Percentiles rank a stretch among this genome's conserved stretches.
Evolutionary conservation across 2,329 filamentous ascomycete genomes (phyloP).

Genomic region (Ceratocystis ficicola): DNA sequence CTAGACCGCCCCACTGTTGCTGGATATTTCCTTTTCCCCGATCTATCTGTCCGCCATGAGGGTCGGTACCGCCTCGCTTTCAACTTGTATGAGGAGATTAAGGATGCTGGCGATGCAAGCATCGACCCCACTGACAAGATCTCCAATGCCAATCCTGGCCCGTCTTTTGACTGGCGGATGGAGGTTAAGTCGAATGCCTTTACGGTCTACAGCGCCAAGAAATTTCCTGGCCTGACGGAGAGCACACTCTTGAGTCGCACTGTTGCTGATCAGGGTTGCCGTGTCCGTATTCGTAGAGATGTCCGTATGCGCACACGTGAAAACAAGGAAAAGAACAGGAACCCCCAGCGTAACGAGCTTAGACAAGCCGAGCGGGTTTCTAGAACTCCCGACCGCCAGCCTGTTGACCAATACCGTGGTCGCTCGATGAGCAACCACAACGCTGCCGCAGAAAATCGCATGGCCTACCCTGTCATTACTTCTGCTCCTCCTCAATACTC

Average conservation of each 20-base stretch:
- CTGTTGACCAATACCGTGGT: slow-evolving; percentile 32
- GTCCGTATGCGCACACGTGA: slow-evolving; percentile 82
- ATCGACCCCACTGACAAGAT: slow-evolving; percentile 33
- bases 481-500: slow-evolving; percentile 12
- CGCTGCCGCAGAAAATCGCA: slow-evolving; percentile 27
- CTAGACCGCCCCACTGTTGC: slow-evolving; percentile 68
- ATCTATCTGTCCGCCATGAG: slow-evolving; percentile 90
- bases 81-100: slow-evolving; percentile 86
- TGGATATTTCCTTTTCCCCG: slow-evolving; percentile 96
- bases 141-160: slow-evolving; percentile 35
- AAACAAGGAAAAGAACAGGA: slow-evolving; percentile 43
- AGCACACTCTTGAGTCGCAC: slow-evolving; percentile 81
- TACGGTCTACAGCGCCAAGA: slow-evolving; percentile 90
- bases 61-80: slow-evolving; percentile 86
- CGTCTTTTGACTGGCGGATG: slow-evolving; percentile 64
- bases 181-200: slow-evolving; percentile 83
- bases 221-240: slow-evolving; percentile 86
- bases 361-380: slow-evolving; percentile 36
- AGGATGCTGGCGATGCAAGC: slow-evolving; percentile 70
- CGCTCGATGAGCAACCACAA: slow-evolving; percentile 51
- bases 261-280: slow-evolving; percentile 91
- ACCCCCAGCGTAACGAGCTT: slow-evolving; percentile 42
- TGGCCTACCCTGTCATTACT: slow-evolving; percentile 7
- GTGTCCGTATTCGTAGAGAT: slow-evolving; percentile 88
- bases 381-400: slow-evolving; percentile 28